Evolutionary conservation across 768 basidiomycete species (phyloP), one percentile per base, ranked within the genome.

Genomic region (Xerocomellus chrysenteron): DNA sequence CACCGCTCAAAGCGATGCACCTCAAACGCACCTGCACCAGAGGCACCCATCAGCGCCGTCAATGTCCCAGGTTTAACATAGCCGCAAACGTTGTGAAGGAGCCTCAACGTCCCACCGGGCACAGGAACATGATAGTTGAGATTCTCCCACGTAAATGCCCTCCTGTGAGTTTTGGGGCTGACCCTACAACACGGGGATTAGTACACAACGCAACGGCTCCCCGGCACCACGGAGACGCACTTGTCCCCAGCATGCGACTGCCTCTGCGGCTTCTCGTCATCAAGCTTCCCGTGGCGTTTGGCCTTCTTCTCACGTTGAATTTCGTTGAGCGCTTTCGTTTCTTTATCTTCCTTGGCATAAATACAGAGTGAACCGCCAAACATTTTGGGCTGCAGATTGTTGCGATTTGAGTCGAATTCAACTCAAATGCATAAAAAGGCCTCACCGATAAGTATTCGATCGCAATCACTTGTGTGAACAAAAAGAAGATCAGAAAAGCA

Each of bases 1-100:
- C 2, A 37, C 17, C 41, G 17, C 30, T 21, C 2, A 17, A 44
- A 17, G 24, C 65, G 57, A 43, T 68, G 64, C 9, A 26, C 6
- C 32, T 30, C 55, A 59, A 47, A 75, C 75, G 63, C 67, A 73
- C 86, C 87, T 42, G 89, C 89, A 50, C 90, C 90, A 56, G 85
- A 87, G 14, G 87, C 87, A 57, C 92, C 92, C 91, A 95, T 92
- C 11, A 95, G 78, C 1, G 92, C 93, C 0, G 92, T 93, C 58
- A 94, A 70, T n/a, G 86, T 91, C 3, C 92, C 93, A 11, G 93
- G 93, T 62, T 87, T 87, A 42, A 92, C 88, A 65, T 85, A 93
- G 0, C 92, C 92, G 58, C 78, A 81, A 17, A 94, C 83, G 60
- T 91, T 84, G 63, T 92, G 83, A 37, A 94, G 79, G 11, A 94